Conservation (phyloP, 2,329 filamentous ascomycete species). For the Sclerotinia glacialis region DNA sequence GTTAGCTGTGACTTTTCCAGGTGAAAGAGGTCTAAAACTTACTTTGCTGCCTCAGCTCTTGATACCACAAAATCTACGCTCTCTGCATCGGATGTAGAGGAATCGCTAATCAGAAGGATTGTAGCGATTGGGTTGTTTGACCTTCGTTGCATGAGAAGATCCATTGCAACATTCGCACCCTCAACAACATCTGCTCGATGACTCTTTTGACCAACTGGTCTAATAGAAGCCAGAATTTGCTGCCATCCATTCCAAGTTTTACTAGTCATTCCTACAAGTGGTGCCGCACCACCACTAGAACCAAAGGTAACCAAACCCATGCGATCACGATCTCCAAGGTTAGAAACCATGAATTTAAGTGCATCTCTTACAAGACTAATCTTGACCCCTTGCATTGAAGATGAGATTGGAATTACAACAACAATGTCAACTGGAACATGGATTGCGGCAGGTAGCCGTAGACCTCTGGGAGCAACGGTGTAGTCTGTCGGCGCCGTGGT, state of each 20-base stretch:
- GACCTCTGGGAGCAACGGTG: constrained; percentile 58
- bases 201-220: constrained; percentile 94
- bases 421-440: constrained; percentile 95
- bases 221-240: constrained; percentile 80
- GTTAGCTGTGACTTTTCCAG: constrained; percentile 31
- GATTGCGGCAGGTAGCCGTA: constrained; percentile 45
- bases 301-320: constrained; percentile 98
- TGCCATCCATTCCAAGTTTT: constrained; percentile 92
- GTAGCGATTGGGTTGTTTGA: constrained; percentile 92
- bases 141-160: constrained; percentile 95
- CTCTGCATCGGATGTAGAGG: constrained; percentile 88
- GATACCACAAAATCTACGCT: constrained; percentile 98
- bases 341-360: constrained; percentile 85
- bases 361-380: constrained; percentile 92
- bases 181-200: constrained; percentile 95
- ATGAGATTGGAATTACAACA: constrained; percentile 93
- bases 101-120: constrained; percentile 96
- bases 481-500: constrained; percentile 93
- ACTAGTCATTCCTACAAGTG: constrained; percentile 96
- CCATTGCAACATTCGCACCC: constrained; percentile 97
- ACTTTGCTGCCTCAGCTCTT: constrained; percentile 94
- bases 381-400: constrained; percentile 99
- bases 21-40: constrained; percentile 43
- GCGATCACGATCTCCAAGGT: constrained; percentile 85
- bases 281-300: constrained; percentile 87